phyloP scores from a whole-genome alignment of 805 yeast species.

The Candida silvicultrix region DNA sequence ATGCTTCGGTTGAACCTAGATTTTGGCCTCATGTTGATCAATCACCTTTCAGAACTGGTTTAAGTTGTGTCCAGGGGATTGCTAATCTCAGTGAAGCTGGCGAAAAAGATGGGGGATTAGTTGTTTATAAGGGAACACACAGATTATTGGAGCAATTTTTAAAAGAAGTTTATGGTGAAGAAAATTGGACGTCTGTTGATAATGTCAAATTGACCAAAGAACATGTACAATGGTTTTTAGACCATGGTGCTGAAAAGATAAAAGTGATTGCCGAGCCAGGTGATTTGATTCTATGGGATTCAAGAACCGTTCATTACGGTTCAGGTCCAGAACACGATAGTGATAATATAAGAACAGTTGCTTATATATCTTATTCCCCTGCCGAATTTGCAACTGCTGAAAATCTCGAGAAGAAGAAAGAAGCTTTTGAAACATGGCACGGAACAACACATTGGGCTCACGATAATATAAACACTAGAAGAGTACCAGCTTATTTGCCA shows the following conservation, averaged over 20 bases:
- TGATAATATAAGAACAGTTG: constrained; percentile 23
- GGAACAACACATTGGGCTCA: constrained; percentile 30
- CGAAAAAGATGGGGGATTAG: constrained; percentile 26
- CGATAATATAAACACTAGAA: constrained; percentile 18
- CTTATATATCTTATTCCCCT: constrained; percentile 26
- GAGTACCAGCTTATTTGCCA: constrained; percentile 6
- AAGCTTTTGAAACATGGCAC: constrained; percentile 19
- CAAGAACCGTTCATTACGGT: constrained; percentile 27
- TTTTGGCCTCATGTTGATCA: constrained; percentile 31
- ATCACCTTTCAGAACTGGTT: constrained; percentile 24
- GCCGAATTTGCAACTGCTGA: constrained; percentile 27
- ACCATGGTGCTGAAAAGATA: constrained; percentile 21
- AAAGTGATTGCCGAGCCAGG: constrained; percentile 28
- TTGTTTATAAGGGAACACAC: constrained; percentile 23
- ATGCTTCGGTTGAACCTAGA: constrained; percentile 2
- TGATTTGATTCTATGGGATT: constrained; percentile 30
- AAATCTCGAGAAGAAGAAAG: constrained; percentile 14
- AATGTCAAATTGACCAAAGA: constrained; percentile 14
- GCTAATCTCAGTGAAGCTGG: constrained; percentile 23
- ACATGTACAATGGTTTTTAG: constrained; percentile 22
- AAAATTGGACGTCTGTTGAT: constrained; percentile 20
- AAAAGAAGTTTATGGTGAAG: constrained; percentile 10
- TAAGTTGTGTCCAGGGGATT: constrained; percentile 29
- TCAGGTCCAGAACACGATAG: constrained; percentile 20
- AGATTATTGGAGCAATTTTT: constrained; percentile 21